Evolutionary conservation across 2,329 filamentous ascomycete genomes (phyloP).

Genomic region (Aspergillus candidus): DNA sequence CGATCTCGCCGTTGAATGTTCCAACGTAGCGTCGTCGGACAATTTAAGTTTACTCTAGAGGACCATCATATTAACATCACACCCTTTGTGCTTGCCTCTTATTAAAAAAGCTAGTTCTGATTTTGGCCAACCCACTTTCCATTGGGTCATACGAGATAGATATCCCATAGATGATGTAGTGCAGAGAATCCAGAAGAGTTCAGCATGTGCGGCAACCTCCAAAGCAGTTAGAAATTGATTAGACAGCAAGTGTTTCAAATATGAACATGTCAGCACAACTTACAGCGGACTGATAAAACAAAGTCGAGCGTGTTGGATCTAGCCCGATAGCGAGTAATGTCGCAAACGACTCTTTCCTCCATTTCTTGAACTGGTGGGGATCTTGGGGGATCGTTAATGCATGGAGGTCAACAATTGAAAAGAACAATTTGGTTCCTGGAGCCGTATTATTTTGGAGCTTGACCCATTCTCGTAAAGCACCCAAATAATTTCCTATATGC

Average conservation of each 20-base stretch:
- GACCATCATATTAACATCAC: conserved; percentile 5
- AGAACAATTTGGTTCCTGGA: conserved; percentile 60
- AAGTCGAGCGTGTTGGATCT: conserved; percentile 64
- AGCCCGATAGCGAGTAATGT: conserved; percentile 78
- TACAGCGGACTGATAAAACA: conserved; percentile 80
- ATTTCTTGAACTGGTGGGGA: conserved; percentile 53
- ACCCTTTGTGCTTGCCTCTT: neutral
- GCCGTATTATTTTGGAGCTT: conserved; percentile 62
- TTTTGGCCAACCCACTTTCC: conserved; percentile 62
- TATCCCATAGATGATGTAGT: conserved; percentile 90
- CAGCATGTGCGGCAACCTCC: conserved; percentile 69
- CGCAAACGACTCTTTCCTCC: conserved; percentile 69
- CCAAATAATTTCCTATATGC: conserved; percentile 92
- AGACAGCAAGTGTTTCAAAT: neutral
- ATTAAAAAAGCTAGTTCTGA: neutral
- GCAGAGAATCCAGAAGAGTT: conserved; percentile 95
- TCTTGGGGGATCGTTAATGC: conserved; percentile 77
- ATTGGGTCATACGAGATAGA: conserved; percentile 97
- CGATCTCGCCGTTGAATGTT: conserved; percentile 51
- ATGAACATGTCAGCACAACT: conserved; percentile 20
- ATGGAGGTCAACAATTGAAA: conserved; percentile 88
- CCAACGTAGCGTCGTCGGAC: conserved; percentile 53
- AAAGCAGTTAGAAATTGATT: neutral
- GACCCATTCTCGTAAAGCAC: conserved; percentile 82
- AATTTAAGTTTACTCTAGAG: conserved; percentile 66